phyloP scores from a whole-genome alignment of 805 yeast species.

The Candida xiaguanensis region DNA sequence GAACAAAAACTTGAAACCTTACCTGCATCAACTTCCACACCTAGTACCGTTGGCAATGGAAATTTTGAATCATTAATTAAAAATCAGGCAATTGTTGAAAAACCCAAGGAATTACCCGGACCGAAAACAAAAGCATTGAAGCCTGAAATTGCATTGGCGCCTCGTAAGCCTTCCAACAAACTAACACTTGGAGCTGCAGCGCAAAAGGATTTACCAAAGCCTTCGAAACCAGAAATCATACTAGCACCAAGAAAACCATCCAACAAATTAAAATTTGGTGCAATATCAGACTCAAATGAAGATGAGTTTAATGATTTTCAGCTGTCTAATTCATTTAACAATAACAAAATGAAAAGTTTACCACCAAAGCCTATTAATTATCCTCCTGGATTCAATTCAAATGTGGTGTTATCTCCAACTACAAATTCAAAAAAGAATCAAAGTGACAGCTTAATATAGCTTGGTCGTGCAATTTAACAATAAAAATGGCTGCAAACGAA shows the following conservation, averaged over 20 bases:
- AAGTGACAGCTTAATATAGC: background rate
- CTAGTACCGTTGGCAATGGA: constrained; percentile 2
- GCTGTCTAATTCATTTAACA: constrained; percentile 4
- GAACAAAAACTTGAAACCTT: constrained; percentile 18
- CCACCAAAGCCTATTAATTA: constrained; percentile 12
- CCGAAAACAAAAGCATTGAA: constrained; percentile 12
- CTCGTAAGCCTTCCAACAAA: constrained; percentile 9
- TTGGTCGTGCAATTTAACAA: constrained; percentile 8
- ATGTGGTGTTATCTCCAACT: constrained; percentile 25
- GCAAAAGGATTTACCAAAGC: background rate
- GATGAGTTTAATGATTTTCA: constrained; percentile 29
- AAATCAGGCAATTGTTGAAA: constrained; percentile 22
- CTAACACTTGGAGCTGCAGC: constrained; percentile 28
- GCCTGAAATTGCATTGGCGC: constrained; percentile 9
- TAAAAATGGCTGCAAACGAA: constrained; percentile 3
- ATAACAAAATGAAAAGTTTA: constrained; percentile 4
- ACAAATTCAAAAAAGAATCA: background rate
- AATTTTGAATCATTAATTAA: constrained; percentile 29
- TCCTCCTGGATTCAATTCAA: constrained; percentile 33
- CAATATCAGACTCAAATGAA: constrained; percentile 9
- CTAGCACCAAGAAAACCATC: constrained; percentile 7
- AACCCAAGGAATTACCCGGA: constrained; percentile 11
- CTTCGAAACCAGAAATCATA: background rate
- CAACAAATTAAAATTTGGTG: constrained; percentile 21
- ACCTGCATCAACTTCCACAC: constrained; percentile 10